Evolutionary conservation across 257 asterid species (phyloP).

Genomic region (Ophiorrhiza pumila): DNA sequence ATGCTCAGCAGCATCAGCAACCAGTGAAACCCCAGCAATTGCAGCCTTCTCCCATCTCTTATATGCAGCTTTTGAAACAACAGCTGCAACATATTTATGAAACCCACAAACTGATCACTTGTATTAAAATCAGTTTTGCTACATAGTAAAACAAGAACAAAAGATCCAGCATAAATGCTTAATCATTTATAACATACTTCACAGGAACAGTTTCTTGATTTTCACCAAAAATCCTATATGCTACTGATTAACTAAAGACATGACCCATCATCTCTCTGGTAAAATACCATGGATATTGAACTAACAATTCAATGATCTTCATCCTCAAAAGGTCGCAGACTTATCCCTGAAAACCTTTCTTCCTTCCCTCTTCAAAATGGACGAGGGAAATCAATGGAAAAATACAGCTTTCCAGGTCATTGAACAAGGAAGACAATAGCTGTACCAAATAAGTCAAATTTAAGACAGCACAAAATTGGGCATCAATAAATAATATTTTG

Average conservation of each 20-base stretch:
- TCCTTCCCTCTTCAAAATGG: too few relatives aligned
- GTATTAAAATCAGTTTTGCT: not conserved
- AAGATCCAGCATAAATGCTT: not conserved
- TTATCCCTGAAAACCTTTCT: not conserved
- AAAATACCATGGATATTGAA: not conserved
- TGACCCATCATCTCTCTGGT: not conserved
- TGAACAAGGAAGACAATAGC: not conserved
- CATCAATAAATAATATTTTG: not conserved
- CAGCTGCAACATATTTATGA: constrained; percentile 38
- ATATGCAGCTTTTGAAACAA: constrained; percentile 75
- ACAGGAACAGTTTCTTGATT: not conserved
- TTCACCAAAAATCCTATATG: not conserved
- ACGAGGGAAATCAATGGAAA: too few relatives aligned
- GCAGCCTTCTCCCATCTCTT: constrained; percentile 99
- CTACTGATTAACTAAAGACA: not conserved
- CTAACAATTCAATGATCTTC: not conserved
- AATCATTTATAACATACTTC: too few relatives aligned
- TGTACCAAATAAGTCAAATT: not conserved
- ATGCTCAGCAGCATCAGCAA: constrained; percentile 99
- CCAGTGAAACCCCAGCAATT: constrained; percentile 97
- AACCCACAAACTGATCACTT: not conserved
- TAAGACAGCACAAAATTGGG: not conserved
- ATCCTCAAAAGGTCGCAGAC: not conserved
- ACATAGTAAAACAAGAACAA: constrained; percentile 2
- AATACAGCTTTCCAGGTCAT: not conserved